phyloP scores from a whole-genome alignment of 768 basidiomycete genomes.

The Lactifluus rugatus region DNA sequence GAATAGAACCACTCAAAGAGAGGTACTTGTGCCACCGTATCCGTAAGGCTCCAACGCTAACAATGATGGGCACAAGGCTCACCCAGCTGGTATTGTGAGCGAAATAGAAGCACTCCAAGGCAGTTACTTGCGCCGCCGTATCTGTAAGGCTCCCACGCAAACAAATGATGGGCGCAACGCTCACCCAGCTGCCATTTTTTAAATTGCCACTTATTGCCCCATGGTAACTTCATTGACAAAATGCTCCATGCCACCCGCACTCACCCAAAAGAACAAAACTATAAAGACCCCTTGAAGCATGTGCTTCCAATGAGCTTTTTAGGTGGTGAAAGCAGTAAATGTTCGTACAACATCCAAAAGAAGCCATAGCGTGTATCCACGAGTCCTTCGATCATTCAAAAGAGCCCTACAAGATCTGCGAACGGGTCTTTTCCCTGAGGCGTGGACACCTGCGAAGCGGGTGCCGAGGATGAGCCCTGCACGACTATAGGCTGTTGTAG shows the following conservation, averaged over 20 bases:
- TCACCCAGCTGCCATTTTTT: not conserved
- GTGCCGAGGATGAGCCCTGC: constrained; percentile 8
- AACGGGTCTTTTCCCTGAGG: constrained; percentile 68
- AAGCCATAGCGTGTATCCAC: not conserved
- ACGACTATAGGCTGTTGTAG: constrained; percentile 12
- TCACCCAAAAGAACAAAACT: not conserved
- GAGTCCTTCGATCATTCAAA: constrained; percentile 31
- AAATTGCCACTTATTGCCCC: not conserved
- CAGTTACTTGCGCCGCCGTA: not conserved
- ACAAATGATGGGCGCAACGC: not conserved
- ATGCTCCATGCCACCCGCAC: not conserved
- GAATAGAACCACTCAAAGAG: not conserved
- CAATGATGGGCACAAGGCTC: too few relatives aligned
- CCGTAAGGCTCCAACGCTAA: too few relatives aligned
- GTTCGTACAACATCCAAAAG: not conserved
- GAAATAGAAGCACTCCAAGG: not conserved
- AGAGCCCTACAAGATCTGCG: constrained; percentile 70
- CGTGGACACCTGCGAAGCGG: constrained; percentile 21
- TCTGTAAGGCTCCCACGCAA: not conserved
- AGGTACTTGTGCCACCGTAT: not conserved
- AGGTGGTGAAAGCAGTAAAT: constrained; percentile 1
- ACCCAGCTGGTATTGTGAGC: too few relatives aligned
- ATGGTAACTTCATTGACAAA: not conserved
- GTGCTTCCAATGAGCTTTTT: not conserved
- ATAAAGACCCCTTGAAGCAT: not conserved